Percentiles rank a stretch among this genome's conserved stretches.
These are phyloP conservation scores for Lentinula raphanica DNA, from an alignment of 768 basidiomycete genomes.

Conservation along the genomic window DNA sequence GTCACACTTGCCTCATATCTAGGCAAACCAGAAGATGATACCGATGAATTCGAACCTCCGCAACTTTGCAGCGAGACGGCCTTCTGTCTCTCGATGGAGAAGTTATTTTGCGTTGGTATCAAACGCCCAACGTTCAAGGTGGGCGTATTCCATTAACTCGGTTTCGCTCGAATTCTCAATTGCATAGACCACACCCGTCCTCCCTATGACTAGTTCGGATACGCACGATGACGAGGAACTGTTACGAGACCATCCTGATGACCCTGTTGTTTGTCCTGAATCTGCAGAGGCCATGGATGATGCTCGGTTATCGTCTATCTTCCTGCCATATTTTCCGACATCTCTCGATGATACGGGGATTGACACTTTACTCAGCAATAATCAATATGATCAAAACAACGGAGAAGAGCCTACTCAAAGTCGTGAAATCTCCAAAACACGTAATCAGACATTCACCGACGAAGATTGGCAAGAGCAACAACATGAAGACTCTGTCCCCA, in stretches of 20 bases:
- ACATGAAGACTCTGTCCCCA: background rate
- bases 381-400: background rate
- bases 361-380: background rate
- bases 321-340: background rate
- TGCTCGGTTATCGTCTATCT: background rate
- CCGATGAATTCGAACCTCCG: background rate
- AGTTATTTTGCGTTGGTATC: conserved; percentile 36
- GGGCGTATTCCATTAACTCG: background rate
- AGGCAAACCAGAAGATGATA: conserved; percentile 10
- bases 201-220: background rate
- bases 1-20: conserved; percentile 20
- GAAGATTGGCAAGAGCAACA: background rate
- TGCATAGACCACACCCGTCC: background rate
- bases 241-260: conserved; percentile 11
- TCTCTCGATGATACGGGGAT: background rate
- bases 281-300: background rate
- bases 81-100: conserved; percentile 38
- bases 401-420: background rate
- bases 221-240: conserved; percentile 18
- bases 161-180: background rate
- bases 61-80: conserved; percentile 29
- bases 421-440: background rate
- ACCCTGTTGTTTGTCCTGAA: no score
- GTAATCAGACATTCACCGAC: background rate
- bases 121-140: conserved; percentile 46